Conservation (phyloP, 768 basidiomycete genomes). For the Kwoniella sp. region DNA sequence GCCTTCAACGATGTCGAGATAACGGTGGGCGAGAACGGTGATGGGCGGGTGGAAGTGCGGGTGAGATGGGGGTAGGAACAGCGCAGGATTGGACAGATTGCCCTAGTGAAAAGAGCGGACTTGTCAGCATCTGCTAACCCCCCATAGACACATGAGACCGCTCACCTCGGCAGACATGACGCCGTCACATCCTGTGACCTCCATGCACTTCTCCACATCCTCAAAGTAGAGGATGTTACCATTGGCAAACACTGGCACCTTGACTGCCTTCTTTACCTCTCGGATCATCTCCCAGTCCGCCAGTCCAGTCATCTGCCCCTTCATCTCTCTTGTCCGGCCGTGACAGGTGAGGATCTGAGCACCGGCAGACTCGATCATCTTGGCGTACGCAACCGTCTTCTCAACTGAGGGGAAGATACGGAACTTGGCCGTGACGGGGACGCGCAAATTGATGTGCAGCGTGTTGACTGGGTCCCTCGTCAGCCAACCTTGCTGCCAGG, state of each 20-base stretch:
- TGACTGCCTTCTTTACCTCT: constrained; percentile 81
- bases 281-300: constrained; percentile 87
- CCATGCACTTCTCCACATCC: constrained; percentile 76
- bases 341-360: constrained; percentile 94
- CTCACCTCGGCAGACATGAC: constrained; percentile 79
- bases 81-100: constrained; percentile 82
- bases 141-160: not conserved
- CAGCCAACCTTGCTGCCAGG: not conserved
- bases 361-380: constrained; percentile 91
- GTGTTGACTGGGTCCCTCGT: constrained; percentile 70
- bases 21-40: constrained; percentile 70
- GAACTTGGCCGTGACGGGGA: constrained; percentile 97
- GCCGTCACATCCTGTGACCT: constrained; percentile 79
- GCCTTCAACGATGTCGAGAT: constrained; percentile 69
- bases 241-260: constrained; percentile 90
- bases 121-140: not conserved
- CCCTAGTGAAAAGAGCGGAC: constrained; percentile 54
- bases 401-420: constrained; percentile 79
- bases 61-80: constrained; percentile 55
- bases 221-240: constrained; percentile 85
- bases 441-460: constrained; percentile 71
- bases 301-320: constrained; percentile 77
- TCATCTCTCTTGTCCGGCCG: constrained; percentile 83
- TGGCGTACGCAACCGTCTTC: constrained; percentile 87
- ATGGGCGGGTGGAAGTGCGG: constrained; percentile 47